Evolutionary conservation across 1,139 yeast species (phyloP).

Genomic region (Suhomyces terraborum): DNA sequence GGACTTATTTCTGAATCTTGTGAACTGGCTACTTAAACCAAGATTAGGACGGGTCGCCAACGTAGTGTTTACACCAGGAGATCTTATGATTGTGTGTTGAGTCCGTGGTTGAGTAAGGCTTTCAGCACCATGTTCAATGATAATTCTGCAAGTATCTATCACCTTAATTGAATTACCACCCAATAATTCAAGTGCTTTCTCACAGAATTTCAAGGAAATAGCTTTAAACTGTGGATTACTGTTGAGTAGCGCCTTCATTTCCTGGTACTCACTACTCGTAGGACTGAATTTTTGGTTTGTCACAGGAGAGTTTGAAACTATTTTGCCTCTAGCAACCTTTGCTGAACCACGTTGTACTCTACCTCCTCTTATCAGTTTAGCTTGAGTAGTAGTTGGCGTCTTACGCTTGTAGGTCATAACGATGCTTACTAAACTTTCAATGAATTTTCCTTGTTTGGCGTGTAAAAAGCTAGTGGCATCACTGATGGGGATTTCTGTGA

Average conservation of each 20-base stretch:
- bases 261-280: slow-evolving; percentile 21
- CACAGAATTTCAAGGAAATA: slow-evolving; percentile 31
- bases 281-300: slow-evolving; percentile 10
- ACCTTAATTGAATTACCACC: slow-evolving; percentile 41
- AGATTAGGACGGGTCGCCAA: slow-evolving; percentile 1
- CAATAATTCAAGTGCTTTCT: slow-evolving; percentile 39
- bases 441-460: slow-evolving; percentile 24
- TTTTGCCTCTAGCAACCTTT: neutral
- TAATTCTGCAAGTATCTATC: slow-evolving; percentile 27
- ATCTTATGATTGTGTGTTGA: neutral
- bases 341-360: slow-evolving; percentile 27
- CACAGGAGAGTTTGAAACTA: neutral
- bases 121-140: slow-evolving; percentile 28
- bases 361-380: slow-evolving; percentile 18
- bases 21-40: slow-evolving; percentile 15
- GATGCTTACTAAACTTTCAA: slow-evolving; percentile 32
- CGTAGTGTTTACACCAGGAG: neutral
- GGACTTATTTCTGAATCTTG: slow-evolving; percentile 14
- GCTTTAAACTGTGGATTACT: slow-evolving; percentile 20
- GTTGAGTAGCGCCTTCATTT: slow-evolving; percentile 25
- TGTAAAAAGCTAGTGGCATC: slow-evolving; percentile 16
- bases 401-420: slow-evolving; percentile 22
- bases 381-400: neutral
- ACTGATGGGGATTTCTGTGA: slow-evolving; percentile 11
- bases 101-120: slow-evolving; percentile 15